These are phyloP conservation scores for Penicillium robsamsonii DNA, from an alignment of 495 filamentous ascomycete genomes.

Conservation along the genomic window DNA sequence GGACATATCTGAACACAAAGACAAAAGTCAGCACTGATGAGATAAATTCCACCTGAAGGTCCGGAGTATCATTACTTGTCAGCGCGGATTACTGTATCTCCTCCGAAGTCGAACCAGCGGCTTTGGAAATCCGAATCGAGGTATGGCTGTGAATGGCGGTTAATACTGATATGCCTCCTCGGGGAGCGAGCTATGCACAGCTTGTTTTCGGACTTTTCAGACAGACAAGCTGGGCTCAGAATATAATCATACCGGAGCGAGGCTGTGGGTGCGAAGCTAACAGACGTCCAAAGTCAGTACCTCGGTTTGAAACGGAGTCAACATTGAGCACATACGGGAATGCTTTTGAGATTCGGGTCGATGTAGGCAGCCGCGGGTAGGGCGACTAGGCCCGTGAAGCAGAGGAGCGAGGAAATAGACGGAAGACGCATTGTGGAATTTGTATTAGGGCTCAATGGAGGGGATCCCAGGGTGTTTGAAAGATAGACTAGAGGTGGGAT, in stretches of 20 bases:
- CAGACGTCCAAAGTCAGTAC: slow-evolving; percentile 20
- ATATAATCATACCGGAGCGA: slow-evolving; percentile 48
- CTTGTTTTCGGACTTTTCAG: background rate
- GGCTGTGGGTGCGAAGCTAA: slow-evolving; percentile 76
- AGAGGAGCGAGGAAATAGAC: slow-evolving; percentile 39
- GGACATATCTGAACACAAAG: slow-evolving; percentile 66
- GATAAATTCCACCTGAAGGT: background rate
- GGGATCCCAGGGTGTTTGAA: slow-evolving; percentile 19
- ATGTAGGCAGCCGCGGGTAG: slow-evolving; percentile 37
- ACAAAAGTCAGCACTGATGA: slow-evolving; percentile 15
- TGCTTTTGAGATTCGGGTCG: slow-evolving; percentile 51
- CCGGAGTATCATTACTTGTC: slow-evolving; percentile 64
- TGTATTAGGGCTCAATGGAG: slow-evolving; percentile 26
- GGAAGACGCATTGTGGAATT: slow-evolving; percentile 37
- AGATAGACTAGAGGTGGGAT: slow-evolving; percentile 29
- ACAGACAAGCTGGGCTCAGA: slow-evolving; percentile 3
- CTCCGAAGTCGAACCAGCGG: slow-evolving; percentile 99
- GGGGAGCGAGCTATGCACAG: background rate
- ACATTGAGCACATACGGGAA: slow-evolving; percentile 45
- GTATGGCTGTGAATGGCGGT: slow-evolving; percentile 67
- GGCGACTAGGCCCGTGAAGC: slow-evolving; percentile 37
- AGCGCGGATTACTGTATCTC: slow-evolving; percentile 87
- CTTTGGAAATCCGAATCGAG: slow-evolving; percentile 98
- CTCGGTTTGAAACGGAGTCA: slow-evolving; percentile 14
- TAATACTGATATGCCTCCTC: slow-evolving; percentile 19